These are phyloP conservation scores for Micractinium conductrix DNA, from an alignment of 139 green algal genomes.

Conservation along the genomic window DNA sequence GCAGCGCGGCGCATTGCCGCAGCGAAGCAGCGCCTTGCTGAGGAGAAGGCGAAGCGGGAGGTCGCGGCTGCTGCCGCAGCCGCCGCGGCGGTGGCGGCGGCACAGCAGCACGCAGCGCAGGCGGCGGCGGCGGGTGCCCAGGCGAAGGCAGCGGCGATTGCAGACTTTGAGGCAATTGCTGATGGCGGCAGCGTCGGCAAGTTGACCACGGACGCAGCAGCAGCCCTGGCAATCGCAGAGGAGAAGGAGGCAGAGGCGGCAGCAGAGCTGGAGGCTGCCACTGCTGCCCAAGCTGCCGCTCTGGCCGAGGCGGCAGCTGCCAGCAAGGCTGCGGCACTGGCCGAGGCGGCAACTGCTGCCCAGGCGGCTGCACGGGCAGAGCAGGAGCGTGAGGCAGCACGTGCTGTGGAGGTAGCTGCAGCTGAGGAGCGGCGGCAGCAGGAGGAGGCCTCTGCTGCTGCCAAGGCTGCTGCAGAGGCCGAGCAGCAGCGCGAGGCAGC, in stretches of 20 bases:
- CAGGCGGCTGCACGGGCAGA: background rate
- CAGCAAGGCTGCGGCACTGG: no score
- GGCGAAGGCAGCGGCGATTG: background rate
- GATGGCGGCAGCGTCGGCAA: constrained; percentile 16
- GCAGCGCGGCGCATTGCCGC: constrained; percentile 1
- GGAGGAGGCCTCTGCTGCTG: background rate
- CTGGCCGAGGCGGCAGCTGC: no score
- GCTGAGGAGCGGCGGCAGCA: constrained; percentile 12
- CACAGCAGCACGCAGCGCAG: background rate
- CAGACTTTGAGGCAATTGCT: background rate
- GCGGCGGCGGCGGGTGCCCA: background rate
- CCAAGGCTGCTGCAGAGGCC: background rate
- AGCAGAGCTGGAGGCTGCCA: background rate
- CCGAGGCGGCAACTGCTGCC: background rate
- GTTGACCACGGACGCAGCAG: constrained; percentile 15
- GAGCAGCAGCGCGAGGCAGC: constrained; percentile 5
- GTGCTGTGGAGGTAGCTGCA: background rate
- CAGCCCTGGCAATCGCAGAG: background rate
- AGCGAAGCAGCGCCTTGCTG: background rate
- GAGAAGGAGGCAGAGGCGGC: background rate
- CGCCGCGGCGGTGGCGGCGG: background rate
- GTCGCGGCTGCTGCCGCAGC: background rate
- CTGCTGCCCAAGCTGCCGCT: no score
- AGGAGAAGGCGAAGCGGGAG: background rate
- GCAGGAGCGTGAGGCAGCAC: background rate